These are phyloP conservation scores for Ceratobasidium sp. DNA, from an alignment of 1,284 basidiomycete genomes.

Conservation along the genomic window DNA sequence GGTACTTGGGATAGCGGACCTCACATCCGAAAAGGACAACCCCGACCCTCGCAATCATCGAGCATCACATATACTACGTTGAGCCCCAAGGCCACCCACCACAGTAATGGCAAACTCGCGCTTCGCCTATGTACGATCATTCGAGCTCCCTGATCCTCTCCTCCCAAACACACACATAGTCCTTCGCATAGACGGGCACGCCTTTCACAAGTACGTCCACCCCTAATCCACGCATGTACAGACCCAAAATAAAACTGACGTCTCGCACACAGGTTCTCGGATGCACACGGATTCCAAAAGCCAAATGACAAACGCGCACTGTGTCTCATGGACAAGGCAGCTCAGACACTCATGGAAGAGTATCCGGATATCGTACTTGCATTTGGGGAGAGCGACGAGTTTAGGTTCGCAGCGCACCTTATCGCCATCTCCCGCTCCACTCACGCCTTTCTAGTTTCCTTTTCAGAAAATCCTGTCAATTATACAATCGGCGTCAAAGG, in stretches of 20 bases:
- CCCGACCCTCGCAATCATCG: too few relatives aligned
- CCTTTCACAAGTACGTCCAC: constrained; percentile 84
- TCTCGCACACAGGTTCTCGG: constrained; percentile 75
- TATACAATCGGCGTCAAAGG: constrained; percentile 86
- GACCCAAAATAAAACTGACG: constrained; percentile 36
- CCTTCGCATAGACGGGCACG: constrained; percentile 91
- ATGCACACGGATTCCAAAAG: constrained; percentile 83
- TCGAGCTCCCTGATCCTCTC: constrained; percentile 88
- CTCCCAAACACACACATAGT: constrained; percentile 88
- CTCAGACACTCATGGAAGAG: constrained; percentile 82
- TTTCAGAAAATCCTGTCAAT: constrained; percentile 74
- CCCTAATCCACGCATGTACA: constrained; percentile 14
- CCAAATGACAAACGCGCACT: constrained; percentile 93
- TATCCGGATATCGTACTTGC: constrained; percentile 85
- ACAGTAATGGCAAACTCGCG: constrained; percentile 86
- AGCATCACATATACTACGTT: not conserved
- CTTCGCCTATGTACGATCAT: constrained; percentile 90
- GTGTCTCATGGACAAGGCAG: constrained; percentile 92
- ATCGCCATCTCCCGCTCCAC: not conserved
- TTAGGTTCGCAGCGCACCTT: constrained; percentile 69
- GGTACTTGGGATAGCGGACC: too few relatives aligned
- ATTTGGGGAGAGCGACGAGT: constrained; percentile 98
- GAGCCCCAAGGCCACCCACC: not conserved
- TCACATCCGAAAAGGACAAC: too few relatives aligned
- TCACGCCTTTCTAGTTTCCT: constrained; percentile 72